Evolutionary conservation across 2,329 filamentous ascomycete genomes (phyloP).

Genomic region (Tolypocladium pustulatum): DNA sequence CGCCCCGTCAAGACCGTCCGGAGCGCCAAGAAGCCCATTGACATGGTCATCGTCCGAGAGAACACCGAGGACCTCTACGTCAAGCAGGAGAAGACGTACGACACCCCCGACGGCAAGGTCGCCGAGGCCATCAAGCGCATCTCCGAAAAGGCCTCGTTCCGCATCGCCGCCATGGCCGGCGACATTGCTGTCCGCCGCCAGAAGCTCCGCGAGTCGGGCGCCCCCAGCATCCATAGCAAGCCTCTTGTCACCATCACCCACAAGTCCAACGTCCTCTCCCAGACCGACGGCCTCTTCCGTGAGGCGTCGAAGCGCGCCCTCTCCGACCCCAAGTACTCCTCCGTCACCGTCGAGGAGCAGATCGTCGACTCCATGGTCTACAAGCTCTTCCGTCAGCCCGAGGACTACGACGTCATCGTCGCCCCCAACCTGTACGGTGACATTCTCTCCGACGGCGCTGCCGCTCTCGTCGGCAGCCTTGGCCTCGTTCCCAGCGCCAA

Average conservation of each 20-base stretch:
- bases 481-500: slow-evolving; percentile 93
- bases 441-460: slow-evolving; percentile 89
- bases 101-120: slow-evolving; percentile 67
- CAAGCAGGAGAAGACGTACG: slow-evolving; percentile 84
- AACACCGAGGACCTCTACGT: slow-evolving; percentile 99
- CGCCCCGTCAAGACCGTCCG: slow-evolving; percentile 81
- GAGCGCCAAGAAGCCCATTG: slow-evolving; percentile 60
- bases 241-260: slow-evolving; percentile 93
- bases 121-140: slow-evolving; percentile 98
- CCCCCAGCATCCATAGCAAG: slow-evolving; percentile 49
- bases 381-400: slow-evolving; percentile 95
- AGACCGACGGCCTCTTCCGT: slow-evolving; percentile 94
- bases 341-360: slow-evolving; percentile 77
- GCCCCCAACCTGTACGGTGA: slow-evolving; percentile 97
- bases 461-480: slow-evolving; percentile 82
- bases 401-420: slow-evolving; percentile 94
- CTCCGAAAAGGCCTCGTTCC: slow-evolving; percentile 68
- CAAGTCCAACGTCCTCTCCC: slow-evolving; percentile 94
- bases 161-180: slow-evolving; percentile 88
- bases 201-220: slow-evolving; percentile 56
- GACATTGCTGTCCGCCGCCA: slow-evolving; percentile 86
- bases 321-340: slow-evolving; percentile 49
- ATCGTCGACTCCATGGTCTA: slow-evolving; percentile 99
- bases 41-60: slow-evolving; percentile 96
- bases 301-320: slow-evolving; percentile 67